phyloP scores from a whole-genome alignment of 768 basidiomycete genomes.

The Cyclocybe cylindracea region DNA sequence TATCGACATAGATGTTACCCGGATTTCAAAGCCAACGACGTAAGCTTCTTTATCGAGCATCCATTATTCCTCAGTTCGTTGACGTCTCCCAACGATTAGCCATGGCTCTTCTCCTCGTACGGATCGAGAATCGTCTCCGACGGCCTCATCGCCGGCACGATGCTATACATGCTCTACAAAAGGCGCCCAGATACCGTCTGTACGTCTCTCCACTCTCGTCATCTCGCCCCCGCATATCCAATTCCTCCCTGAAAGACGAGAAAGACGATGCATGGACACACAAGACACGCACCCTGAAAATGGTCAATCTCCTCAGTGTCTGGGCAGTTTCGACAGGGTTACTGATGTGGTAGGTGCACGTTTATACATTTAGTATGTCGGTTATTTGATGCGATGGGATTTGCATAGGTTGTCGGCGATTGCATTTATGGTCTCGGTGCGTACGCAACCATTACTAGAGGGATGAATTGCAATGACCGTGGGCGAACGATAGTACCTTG shows the following conservation, averaged over 20 bases:
- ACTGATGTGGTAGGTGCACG: neutral
- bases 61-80: neutral
- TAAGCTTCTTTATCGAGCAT: neutral
- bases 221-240: too few species aligned
- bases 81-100: neutral
- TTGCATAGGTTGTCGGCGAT: constrained; percentile 1
- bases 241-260: neutral
- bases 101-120: constrained; percentile 2
- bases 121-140: constrained; percentile 2
- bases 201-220: neutral
- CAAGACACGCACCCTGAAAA: neutral
- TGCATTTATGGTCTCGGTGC: neutral
- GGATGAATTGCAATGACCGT: neutral
- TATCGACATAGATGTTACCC: constrained; percentile 3
- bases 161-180: constrained; percentile 4
- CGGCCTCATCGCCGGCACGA: constrained; percentile 5
- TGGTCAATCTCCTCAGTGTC: constrained; percentile 2
- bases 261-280: too few species aligned
- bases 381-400: too few species aligned
- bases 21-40: constrained; percentile 2
- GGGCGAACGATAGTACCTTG: neutral
- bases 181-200: neutral
- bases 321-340: constrained; percentile 2
- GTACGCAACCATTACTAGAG: neutral
- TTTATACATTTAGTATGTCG: too few species aligned